Evolutionary conservation across 1,139 yeast species (phyloP).

Genomic region (Sugiyamaella novakii): DNA sequence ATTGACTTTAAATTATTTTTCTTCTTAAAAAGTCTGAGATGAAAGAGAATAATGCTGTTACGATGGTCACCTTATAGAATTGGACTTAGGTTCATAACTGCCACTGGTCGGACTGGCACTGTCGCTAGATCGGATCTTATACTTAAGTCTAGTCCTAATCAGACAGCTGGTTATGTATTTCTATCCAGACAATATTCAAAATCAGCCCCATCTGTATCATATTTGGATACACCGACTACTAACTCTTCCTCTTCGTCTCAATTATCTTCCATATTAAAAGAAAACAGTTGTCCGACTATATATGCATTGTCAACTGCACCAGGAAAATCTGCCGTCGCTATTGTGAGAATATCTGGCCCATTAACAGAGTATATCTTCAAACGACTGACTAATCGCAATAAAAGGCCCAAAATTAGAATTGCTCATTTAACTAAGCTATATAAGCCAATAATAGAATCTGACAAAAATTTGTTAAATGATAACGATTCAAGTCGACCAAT

Average conservation of each 20-base stretch:
- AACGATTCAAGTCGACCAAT: conserved; percentile 45
- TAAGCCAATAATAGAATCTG: conserved; percentile 24
- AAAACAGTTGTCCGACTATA: conserved; percentile 58
- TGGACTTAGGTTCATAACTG: neutral
- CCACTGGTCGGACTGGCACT: too few species aligned
- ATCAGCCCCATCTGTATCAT: neutral
- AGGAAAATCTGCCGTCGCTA: conserved; percentile 84
- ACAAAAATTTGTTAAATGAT: conserved; percentile 2
- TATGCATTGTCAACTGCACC: conserved; percentile 88
- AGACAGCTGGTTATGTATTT: too few species aligned
- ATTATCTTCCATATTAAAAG: neutral
- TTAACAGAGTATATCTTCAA: conserved; percentile 50
- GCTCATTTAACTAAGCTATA: conserved; percentile 54
- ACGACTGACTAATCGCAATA: conserved; percentile 49
- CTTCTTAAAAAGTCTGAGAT: too few species aligned
- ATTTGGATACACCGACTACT: neutral
- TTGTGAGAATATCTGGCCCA: conserved; percentile 80
- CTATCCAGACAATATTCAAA: too few species aligned
- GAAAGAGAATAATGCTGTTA: neutral
- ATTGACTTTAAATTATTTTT: too few species aligned
- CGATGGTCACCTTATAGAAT: neutral
- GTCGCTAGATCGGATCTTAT: too few species aligned
- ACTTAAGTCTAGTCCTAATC: neutral
- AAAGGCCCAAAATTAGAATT: conserved; percentile 51
- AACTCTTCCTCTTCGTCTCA: neutral